These are phyloP conservation scores for Ciborinia camelliae DNA, from an alignment of 2,329 filamentous ascomycete genomes.

Conservation along the genomic window DNA sequence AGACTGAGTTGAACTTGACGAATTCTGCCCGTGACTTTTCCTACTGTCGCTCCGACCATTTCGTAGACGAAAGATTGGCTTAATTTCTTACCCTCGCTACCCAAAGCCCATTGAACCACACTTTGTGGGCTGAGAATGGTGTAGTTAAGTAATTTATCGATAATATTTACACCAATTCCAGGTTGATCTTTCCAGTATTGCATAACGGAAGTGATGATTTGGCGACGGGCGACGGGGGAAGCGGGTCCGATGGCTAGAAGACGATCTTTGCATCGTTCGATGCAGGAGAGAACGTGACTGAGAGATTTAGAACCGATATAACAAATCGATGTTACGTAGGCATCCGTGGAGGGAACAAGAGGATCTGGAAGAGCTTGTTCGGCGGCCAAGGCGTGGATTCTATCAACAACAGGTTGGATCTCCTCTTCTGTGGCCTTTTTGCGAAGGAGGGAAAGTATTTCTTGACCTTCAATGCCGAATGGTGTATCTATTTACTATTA, in stretches of 20 bases:
- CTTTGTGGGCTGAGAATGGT: conserved; percentile 82
- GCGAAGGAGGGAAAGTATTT: conserved; percentile 73
- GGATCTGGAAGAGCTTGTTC: conserved; percentile 68
- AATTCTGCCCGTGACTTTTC: conserved; percentile 84
- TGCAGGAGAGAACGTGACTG: conserved; percentile 91
- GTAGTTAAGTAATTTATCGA: conserved; percentile 97
- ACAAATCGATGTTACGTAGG: conserved; percentile 90
- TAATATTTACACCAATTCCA: conserved; percentile 84
- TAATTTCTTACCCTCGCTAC: conserved; percentile 58
- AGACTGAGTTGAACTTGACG: conserved; percentile 71
- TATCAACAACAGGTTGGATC: conserved; percentile 75
- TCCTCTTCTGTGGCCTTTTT: conserved; percentile 84
- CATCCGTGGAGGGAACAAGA: conserved; percentile 82
- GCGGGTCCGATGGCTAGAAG: conserved; percentile 74
- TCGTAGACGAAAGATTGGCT: conserved; percentile 79
- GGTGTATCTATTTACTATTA: conserved; percentile 58
- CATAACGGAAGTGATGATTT: conserved; percentile 89
- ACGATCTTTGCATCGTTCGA: conserved; percentile 89
- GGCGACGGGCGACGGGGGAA: conserved; percentile 72
- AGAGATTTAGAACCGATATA: conserved; percentile 93
- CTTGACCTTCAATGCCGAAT: conserved; percentile 79
- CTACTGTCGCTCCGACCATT: conserved; percentile 81
- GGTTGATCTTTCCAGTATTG: conserved; percentile 92
- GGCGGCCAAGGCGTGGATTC: conserved; percentile 75
- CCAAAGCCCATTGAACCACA: conserved; percentile 86